Percentiles rank a stretch among this genome's conserved stretches.
These are phyloP conservation scores for Pythium aphanidermatum DNA, from an alignment of 352 stramenopile species.

Conservation along the genomic window DNA sequence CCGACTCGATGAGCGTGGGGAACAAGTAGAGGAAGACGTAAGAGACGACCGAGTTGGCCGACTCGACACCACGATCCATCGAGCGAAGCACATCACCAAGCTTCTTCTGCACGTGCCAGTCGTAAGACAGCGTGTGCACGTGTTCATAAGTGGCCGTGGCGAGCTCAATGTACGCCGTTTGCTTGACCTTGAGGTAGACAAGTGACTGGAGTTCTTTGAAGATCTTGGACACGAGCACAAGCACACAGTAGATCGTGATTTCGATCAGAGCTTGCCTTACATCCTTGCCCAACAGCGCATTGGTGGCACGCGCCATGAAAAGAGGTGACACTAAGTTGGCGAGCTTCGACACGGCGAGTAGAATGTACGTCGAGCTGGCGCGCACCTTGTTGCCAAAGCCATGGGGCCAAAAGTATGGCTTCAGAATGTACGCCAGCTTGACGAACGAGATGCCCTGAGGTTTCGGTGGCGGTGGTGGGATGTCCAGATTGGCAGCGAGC, in stretches of 20 bases:
- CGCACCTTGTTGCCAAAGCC: slow-evolving; percentile 67
- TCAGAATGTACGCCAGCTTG: slow-evolving; percentile 81
- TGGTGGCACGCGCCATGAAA: slow-evolving; percentile 92
- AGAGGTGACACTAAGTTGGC: slow-evolving; percentile 90
- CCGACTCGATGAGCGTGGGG: slow-evolving; percentile 91
- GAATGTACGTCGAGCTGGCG: slow-evolving; percentile 90
- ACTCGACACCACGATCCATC: slow-evolving; percentile 90
- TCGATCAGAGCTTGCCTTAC: slow-evolving; percentile 37
- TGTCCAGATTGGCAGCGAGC: slow-evolving; percentile 16
- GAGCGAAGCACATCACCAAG: slow-evolving; percentile 94
- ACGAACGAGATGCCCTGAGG: slow-evolving; percentile 70
- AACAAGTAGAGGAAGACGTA: slow-evolving; percentile 97
- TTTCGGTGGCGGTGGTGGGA: slow-evolving; percentile 17
- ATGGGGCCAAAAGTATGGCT: slow-evolving; percentile 85
- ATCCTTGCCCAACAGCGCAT: slow-evolving; percentile 77
- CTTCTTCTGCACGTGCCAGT: slow-evolving; percentile 98
- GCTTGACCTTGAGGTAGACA: slow-evolving; percentile 94
- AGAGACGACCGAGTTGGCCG: slow-evolving; percentile 94
- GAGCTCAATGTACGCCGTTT: slow-evolving; percentile 97
- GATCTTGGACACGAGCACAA: slow-evolving; percentile 84
- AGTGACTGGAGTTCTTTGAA: slow-evolving; percentile 96
- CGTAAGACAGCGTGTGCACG: slow-evolving; percentile 93
- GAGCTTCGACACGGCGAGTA: slow-evolving; percentile 90
- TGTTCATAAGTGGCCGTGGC: slow-evolving; percentile 95
- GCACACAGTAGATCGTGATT: slow-evolving; percentile 68